phyloP scores from a whole-genome alignment of 2,329 filamentous ascomycete species.

The Bipolaris zeicola region DNA sequence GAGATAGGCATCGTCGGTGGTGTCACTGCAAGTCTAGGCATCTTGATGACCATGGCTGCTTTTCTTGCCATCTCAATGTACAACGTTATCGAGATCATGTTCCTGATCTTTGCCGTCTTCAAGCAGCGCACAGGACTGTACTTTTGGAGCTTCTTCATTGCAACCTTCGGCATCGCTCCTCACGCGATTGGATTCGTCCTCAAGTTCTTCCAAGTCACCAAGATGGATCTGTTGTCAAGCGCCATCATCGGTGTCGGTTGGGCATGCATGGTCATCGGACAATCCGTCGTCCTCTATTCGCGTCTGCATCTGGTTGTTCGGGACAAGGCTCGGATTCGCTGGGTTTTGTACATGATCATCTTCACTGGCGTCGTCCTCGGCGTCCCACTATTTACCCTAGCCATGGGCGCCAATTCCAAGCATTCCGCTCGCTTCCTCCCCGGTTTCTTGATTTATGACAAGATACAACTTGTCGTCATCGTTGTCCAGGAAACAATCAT shows the following conservation, averaged over 20 bases:
- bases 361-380: slow-evolving; percentile 52
- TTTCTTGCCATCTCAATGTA: slow-evolving; percentile 38
- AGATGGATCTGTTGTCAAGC: slow-evolving; percentile 25
- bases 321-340: slow-evolving; percentile 44
- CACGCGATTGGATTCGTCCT: slow-evolving; percentile 53
- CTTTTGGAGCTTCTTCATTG: slow-evolving; percentile 53
- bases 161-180: slow-evolving; percentile 50
- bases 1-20: slow-evolving; percentile 19
- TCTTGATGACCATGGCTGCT: slow-evolving; percentile 25
- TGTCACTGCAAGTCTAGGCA: slow-evolving; percentile 15
- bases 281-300: slow-evolving; percentile 65
- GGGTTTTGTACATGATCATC: slow-evolving; percentile 62
- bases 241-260: slow-evolving; percentile 46
- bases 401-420: slow-evolving; percentile 55
- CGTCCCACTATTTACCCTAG: slow-evolving; percentile 52
- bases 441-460: slow-evolving; percentile 44
- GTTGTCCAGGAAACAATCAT: slow-evolving; percentile 41
- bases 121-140: slow-evolving; percentile 53
- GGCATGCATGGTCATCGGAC: slow-evolving; percentile 64
- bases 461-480: slow-evolving; percentile 46
- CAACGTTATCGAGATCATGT: slow-evolving; percentile 32
- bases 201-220: slow-evolving; percentile 40
- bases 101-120: slow-evolving; percentile 50
- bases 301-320: slow-evolving; percentile 62
- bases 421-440: slow-evolving; percentile 34